These are phyloP conservation scores for Wickerhamiella dianesei DNA, from an alignment of 805 yeast species.

Conservation along the genomic window DNA sequence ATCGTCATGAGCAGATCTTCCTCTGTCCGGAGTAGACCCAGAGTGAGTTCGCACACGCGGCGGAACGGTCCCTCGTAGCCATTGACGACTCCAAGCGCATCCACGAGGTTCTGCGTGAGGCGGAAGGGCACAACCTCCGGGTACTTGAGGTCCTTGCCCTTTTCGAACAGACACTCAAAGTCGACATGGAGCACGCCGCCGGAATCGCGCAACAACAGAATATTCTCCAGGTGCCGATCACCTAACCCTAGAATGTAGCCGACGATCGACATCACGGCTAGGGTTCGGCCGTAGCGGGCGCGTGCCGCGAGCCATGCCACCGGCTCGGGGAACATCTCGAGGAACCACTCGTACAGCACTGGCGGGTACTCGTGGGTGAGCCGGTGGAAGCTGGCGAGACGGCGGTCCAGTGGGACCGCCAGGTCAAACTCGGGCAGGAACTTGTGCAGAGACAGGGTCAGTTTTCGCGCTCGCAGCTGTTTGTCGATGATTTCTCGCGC, in stretches of 20 bases:
- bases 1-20: conserved; percentile 81
- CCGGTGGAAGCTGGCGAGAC: conserved; percentile 27
- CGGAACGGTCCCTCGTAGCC: conserved; percentile 87
- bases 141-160: conserved; percentile 44
- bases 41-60: conserved; percentile 71
- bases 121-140: conserved; percentile 96
- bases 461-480: conserved; percentile 32
- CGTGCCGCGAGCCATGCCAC: conserved; percentile 74
- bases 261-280: conserved; percentile 95
- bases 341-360: conserved; percentile 74
- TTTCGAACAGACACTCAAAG: conserved; percentile 91
- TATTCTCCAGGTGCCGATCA: conserved; percentile 91
- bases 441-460: conserved; percentile 18
- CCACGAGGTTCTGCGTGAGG: conserved; percentile 73
- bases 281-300: conserved; percentile 56
- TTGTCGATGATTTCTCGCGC: conserved; percentile 46
- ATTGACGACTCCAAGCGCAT: conserved; percentile 67
- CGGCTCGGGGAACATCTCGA: conserved; percentile 82
- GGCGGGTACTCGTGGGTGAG: conserved; percentile 27
- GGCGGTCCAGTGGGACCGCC: conserved; percentile 7
- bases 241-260: conserved; percentile 92
- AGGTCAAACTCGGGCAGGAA: conserved; percentile 21
- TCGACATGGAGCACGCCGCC: conserved; percentile 89
- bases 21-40: conserved; percentile 54
- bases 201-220: conserved; percentile 52